Base-by-base conservation (phyloP, 352 stramenopile species). In the Ochromonadaceae sp. region DNA sequence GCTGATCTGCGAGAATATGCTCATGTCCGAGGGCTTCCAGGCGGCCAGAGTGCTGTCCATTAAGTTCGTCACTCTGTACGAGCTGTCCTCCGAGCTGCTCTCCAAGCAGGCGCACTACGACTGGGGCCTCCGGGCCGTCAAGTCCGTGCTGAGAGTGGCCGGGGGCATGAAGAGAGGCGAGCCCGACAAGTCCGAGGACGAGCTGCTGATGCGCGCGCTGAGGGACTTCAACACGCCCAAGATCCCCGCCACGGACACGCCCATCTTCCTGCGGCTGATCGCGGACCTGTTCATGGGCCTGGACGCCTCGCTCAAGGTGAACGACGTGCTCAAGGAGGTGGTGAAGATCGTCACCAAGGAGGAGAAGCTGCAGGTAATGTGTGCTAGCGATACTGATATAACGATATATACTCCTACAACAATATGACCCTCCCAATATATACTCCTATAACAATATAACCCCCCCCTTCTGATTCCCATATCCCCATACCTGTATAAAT, bases 1-100 rank as follows among this genome's bases (percentile, higher is more conserved):
- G 12, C 70, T 97, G 22, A 97, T 97, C 65, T 86, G 88, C 38
- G 90, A 97, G 71, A 95, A 96, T 66, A 96, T 96, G 86, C 76
- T 97, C 5, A 95, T 95, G 61, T 82, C 85, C 0, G 90, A 97
- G 67, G 90, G 90, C 4, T 97, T 97, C 66, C 84, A 85, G 30
- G 88, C 92, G 40, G 89, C 88, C 9, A 78, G 87, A 14, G 83
- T 83, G n/a, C 73, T 97, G 15, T 92, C 90, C 14, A 81, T 89
- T 20, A 97, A 97, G 67, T 93, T 95, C 70, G 93, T 91, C 65
- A 82, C 92, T 72, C 72, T 92, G 73, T 78, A 96, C 81, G 76
- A 88, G 38, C 72, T 97, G 22, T 95, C 86, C 44, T 87, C 81
- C 17, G 83, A 95, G 53, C 82, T 96, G 67, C 80, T 97, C 15